Base-by-base conservation (phyloP, 2,329 filamentous ascomycete species). In the Chalara sp. region DNA sequence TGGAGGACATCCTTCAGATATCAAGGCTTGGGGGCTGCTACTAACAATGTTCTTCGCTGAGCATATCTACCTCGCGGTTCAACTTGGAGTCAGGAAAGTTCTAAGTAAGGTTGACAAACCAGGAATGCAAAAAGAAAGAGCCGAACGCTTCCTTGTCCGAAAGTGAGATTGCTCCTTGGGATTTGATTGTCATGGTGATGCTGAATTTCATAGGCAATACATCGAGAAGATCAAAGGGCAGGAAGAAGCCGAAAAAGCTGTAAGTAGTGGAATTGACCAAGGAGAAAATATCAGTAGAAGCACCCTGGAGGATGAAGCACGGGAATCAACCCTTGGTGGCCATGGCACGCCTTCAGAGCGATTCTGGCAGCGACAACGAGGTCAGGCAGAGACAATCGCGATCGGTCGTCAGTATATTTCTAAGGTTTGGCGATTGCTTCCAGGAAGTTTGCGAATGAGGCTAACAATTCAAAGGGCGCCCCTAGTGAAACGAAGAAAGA, bases 11-110 rank as follows among this genome's bases (percentile, higher is more conserved):
- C 83, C 86, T 0, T 80, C 79, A 43, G 79, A 82, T 44, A 86
- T 96, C 62, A 84, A 81, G 51, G 84, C 76, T 11, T 95, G 89
- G 86, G 88, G 84, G 0, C 73, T 96, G 3, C 76, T 99, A 5
- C 73, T 96, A 13, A 81, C 84, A 21, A 84, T 99, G 51, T 80
- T 97, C 60, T 80, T 95, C 59, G 84, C 89, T 0, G 93, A 99
- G 66, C 92, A 99, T 65, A 71, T 91, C 12, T 97, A 95, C 66
- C 80, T 99, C n/a, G 73, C 83, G 2, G 78, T 88, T 2, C 84
- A 91, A 61, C 77, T 84, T 54, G 78, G 76, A 1, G 86, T 96
- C 5, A 81, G 84, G 40, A 79, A 82, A 48, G 83, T 84, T 4
- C 80, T 99, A 60, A 76, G 75, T 53, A 93, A 90, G 66, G 72